Evolutionary conservation across 371 early-diverging fungal genomes (phyloP), one percentile per base, ranked within the genome.

Genomic region (Chytridium lagenaria): DNA sequence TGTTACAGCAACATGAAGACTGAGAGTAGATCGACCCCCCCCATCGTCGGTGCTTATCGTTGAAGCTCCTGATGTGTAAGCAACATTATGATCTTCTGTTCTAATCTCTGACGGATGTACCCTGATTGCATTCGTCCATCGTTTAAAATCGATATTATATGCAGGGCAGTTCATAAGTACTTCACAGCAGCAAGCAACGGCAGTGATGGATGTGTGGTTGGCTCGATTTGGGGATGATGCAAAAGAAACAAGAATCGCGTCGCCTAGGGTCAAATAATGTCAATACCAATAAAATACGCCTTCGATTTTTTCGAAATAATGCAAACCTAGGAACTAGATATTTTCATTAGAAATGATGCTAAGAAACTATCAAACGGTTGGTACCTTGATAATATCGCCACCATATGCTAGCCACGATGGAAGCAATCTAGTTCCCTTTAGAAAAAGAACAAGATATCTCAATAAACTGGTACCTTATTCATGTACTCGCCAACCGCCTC

Each of bases 371-470:
- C 7, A 7, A 44, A 44, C 44, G 31, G 63, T n/a, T 36, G 23
- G 3, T 22, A 63, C 63, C 63, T 63, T 63, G 31, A 63, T 23
- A 34, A 63, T 63, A 63, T 63, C 63, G 10, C 63, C 63, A 34
- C 63, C 36, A 23, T 12, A 63, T 37, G 19, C 31, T 2, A 34
- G 15, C n/a, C 3, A 63, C 37, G 23, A 63, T 31, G 37, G 7
- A 3, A 7, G 19, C 15, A 34, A 63, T 34, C 63, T 63, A 3
- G 5, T 12, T 7, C 7, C 44, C 44, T 7, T 63, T 12, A 63
- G 7, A 33, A 34, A 19, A 38, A 16, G 7, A 5, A 10, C 5
- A 19, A 16, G 15, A 5, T 5, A 34, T 33, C 26, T 30, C 12
- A 15, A 19, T 38, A 19, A 12, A 19, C 38, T 10, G 5, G 23